Evolutionary conservation across 306 rosid genomes (phyloP).

Genomic region (Corylus avellana): DNA sequence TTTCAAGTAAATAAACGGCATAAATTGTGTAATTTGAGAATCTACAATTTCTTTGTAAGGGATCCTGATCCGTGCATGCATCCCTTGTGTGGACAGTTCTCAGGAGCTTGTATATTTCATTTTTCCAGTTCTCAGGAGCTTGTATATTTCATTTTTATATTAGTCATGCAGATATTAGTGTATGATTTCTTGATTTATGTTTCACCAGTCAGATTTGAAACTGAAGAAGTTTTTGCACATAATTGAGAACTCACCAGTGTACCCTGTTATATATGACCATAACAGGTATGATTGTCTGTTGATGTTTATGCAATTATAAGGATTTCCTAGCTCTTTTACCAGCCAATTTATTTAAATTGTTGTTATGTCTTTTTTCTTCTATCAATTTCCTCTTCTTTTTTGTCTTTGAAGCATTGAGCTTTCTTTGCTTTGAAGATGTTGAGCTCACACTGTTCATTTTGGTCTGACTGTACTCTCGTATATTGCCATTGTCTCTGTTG

Average conservation of each 20-base stretch:
- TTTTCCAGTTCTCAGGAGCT: neutral
- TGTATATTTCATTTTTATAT: neutral
- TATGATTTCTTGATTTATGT: constrained; percentile 32
- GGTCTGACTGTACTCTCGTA: neutral
- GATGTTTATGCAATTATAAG: constrained; percentile 2
- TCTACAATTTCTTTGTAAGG: no score
- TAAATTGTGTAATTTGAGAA: no score
- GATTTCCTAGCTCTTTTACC: constrained; percentile 23
- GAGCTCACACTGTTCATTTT: neutral
- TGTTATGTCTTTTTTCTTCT: neutral
- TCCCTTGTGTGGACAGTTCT: neutral
- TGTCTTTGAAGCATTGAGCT: neutral
- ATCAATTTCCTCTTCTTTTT: neutral
- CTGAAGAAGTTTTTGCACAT: constrained; percentile 95
- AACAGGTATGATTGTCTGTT: constrained; percentile 53
- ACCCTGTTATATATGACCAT: constrained; percentile 76
- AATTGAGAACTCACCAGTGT: constrained; percentile 76
- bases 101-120: no score
- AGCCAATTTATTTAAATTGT: constrained; percentile 2
- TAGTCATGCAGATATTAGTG: constrained; percentile 9
- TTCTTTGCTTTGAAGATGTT: constrained; percentile 3
- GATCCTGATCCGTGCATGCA: no score
- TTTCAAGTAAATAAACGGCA: no score
- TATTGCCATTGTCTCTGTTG: neutral
- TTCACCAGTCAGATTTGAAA: constrained; percentile 82